Evolutionary conservation across 169 alveolate genomes (phyloP).

Genomic region (Cryptosporidium felis): DNA sequence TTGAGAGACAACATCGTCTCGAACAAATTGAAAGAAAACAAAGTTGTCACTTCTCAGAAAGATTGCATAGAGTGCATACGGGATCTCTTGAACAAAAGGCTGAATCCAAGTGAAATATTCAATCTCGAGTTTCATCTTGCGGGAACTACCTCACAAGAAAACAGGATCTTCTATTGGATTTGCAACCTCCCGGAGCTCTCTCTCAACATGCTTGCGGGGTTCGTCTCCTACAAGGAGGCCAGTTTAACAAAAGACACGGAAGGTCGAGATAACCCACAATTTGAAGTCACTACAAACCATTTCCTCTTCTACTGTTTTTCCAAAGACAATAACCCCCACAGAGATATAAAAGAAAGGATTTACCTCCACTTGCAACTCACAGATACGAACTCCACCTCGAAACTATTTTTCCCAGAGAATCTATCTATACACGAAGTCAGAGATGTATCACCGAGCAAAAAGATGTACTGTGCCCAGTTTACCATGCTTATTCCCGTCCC

Average conservation of each 20-base stretch:
- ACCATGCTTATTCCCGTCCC: conserved; percentile 63
- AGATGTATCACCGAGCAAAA: conserved; percentile 80
- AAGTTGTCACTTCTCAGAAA: conserved; percentile 78
- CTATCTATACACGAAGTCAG: conserved; percentile 77
- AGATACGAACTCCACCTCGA: conserved; percentile 64
- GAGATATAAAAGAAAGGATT: conserved; percentile 77
- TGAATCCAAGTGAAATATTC: conserved; percentile 25
- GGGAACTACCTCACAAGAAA: neutral
- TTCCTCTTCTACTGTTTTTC: conserved; percentile 85
- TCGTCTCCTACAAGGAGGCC: conserved; percentile 77
- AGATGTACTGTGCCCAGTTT: conserved; percentile 81
- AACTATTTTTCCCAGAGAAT: neutral
- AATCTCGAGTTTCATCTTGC: conserved; percentile 59
- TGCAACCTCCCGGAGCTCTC: conserved; percentile 64
- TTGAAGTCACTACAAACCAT: neutral
- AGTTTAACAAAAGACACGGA: conserved; percentile 56
- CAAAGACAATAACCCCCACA: conserved; percentile 73
- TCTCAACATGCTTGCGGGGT: conserved; percentile 79
- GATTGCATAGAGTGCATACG: conserved; percentile 81
- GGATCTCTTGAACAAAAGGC: conserved; percentile 17
- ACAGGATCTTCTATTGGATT: conserved; percentile 22
- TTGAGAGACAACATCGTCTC: conserved; percentile 74
- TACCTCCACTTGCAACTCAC: conserved; percentile 73
- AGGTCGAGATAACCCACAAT: conserved; percentile 73
- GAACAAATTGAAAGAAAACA: conserved; percentile 77